phyloP scores from a whole-genome alignment of 805 yeast genomes.

The Candida broadrunensis region DNA sequence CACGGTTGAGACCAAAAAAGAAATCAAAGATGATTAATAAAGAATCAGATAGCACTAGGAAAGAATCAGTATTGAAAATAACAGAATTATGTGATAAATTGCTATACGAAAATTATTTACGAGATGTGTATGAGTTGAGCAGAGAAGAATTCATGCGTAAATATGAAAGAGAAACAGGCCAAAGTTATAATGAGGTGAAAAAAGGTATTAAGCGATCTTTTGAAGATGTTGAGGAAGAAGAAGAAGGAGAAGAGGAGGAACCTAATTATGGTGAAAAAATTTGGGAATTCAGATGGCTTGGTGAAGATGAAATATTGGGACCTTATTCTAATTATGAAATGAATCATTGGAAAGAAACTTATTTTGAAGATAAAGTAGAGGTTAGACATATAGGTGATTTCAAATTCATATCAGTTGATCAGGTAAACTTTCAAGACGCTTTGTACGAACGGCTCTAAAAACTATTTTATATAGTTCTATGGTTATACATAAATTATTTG shows the following conservation, averaged over 20 bases:
- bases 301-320: constrained; percentile 42
- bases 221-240: constrained; percentile 13
- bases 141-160: constrained; percentile 52
- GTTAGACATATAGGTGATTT: constrained; percentile 32
- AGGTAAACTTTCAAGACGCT: constrained; percentile 19
- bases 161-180: constrained; percentile 21
- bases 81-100: constrained; percentile 51
- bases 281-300: constrained; percentile 41
- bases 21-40: constrained; percentile 9
- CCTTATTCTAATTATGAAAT: constrained; percentile 52
- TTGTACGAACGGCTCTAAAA: too few relatives aligned
- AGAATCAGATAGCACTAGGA: constrained; percentile 17
- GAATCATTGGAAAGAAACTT: constrained; percentile 50
- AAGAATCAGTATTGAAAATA: constrained; percentile 25
- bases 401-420: constrained; percentile 21
- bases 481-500: background rate
- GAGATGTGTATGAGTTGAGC: constrained; percentile 49
- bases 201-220: constrained; percentile 16
- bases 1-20: constrained; percentile 31
- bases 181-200: constrained; percentile 13
- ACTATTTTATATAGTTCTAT: background rate
- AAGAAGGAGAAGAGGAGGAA: constrained; percentile 13
- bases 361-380: constrained; percentile 45
- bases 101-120: constrained; percentile 35
- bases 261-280: constrained; percentile 28